A percentile compares a stretch with the other conserved stretches of the same genome.
Evolutionary conservation across 2,329 filamentous ascomycete genomes (phyloP).

Genomic region (Grosmannia serpens): DNA sequence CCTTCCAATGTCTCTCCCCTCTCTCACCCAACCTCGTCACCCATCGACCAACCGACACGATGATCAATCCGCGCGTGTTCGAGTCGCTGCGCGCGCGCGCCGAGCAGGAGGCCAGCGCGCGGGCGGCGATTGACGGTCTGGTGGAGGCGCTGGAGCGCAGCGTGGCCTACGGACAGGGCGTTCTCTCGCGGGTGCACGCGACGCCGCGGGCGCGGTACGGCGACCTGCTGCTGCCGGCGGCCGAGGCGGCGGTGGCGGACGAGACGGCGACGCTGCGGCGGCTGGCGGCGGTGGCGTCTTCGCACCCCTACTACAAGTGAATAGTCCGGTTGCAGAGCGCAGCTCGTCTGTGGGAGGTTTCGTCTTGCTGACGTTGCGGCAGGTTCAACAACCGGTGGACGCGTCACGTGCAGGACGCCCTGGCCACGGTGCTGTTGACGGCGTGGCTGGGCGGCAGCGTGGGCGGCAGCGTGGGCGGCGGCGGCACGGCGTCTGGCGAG

Average conservation of each 20-base stretch:
- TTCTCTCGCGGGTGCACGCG: constrained; percentile 81
- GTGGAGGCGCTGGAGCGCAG: constrained; percentile 73
- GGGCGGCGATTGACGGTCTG: constrained; percentile 74
- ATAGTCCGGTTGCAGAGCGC: no score
- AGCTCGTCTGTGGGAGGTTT: no score
- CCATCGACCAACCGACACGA: constrained; percentile 19
- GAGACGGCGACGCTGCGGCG: constrained; percentile 60
- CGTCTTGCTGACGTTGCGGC: background rate
- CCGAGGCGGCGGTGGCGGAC: constrained; percentile 59
- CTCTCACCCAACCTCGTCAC: no score
- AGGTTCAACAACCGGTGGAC: constrained; percentile 80
- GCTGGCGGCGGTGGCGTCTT: constrained; percentile 62
- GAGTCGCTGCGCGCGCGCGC: constrained; percentile 78
- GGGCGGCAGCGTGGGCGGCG: constrained; percentile 14
- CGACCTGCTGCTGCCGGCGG: constrained; percentile 48
- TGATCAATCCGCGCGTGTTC: constrained; percentile 77
- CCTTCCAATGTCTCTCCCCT: no score
- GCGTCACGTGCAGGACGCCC: constrained; percentile 70
- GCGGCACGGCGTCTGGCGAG: constrained; percentile 25
- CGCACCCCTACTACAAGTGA: constrained; percentile 93
- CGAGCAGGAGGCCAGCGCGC: constrained; percentile 72
- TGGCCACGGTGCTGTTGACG: constrained; percentile 41
- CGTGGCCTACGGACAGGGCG: constrained; percentile 68
- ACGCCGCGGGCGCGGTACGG: constrained; percentile 50
- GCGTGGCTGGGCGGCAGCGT: constrained; percentile 70